Evolutionary conservation across 1,284 basidiomycete genomes (phyloP).

Genomic region (Pyrrhoderma lamaoense): DNA sequence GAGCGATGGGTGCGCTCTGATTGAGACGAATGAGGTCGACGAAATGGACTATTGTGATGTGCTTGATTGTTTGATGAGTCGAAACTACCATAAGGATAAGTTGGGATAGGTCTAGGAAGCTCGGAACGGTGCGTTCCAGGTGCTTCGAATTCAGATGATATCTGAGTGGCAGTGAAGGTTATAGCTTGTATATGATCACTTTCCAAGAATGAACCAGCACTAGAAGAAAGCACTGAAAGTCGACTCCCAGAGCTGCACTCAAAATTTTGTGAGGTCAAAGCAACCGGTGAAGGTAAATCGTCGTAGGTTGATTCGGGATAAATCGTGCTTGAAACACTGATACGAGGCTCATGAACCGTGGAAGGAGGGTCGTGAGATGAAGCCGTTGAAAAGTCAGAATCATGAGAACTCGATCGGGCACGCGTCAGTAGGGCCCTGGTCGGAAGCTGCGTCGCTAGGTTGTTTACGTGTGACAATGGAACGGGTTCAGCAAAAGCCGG

Average conservation of each 20-base stretch:
- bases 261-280: no score
- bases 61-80: no score
- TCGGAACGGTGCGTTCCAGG: slow-evolving; percentile 1
- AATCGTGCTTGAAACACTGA: slow-evolving; percentile 41
- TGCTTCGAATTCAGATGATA: slow-evolving; percentile 7
- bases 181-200: slow-evolving; percentile 2
- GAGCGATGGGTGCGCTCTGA: slow-evolving; percentile 5
- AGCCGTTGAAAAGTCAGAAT: slow-evolving; percentile 21
- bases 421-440: slow-evolving; percentile 23
- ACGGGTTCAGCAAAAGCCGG: no score
- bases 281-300: slow-evolving; percentile 10
- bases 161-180: neutral
- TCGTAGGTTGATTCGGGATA: slow-evolving; percentile 30
- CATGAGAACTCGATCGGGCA: slow-evolving; percentile 24
- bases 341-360: slow-evolving; percentile 32
- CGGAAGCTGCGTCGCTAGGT: slow-evolving; percentile 5
- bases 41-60: slow-evolving; percentile 1
- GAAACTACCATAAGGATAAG: slow-evolving; percentile 4
- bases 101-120: slow-evolving; percentile 2
- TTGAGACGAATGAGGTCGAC: slow-evolving; percentile 6
- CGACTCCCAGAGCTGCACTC: neutral
- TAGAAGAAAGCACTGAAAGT: slow-evolving; percentile 1
- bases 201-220: slow-evolving; percentile 7
- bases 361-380: slow-evolving; percentile 32
- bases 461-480: no score